Conservation (phyloP, 345 rosid species). For the Anacardium occidentale region DNA sequence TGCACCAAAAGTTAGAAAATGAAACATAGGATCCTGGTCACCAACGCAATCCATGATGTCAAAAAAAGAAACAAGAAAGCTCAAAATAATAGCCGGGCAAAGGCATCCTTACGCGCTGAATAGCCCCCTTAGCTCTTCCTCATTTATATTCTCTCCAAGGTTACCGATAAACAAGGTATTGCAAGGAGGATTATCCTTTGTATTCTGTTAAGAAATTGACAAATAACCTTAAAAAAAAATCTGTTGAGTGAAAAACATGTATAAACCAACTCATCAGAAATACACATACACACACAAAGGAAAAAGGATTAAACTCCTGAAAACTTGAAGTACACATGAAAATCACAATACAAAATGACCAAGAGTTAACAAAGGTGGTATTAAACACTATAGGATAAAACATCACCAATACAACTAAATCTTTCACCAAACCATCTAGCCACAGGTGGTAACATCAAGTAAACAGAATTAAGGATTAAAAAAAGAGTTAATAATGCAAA, state of each 20-base stretch:
- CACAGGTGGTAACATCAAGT: not conserved
- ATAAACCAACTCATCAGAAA: not conserved
- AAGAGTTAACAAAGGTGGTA: not conserved
- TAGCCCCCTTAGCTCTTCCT: constrained; percentile 90
- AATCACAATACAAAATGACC: too few relatives aligned
- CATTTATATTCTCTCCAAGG: constrained; percentile 93
- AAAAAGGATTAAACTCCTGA: not conserved
- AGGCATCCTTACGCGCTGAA: constrained; percentile 72
- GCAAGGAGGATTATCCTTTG: constrained; percentile 97
- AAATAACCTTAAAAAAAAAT: constrained; percentile 1
- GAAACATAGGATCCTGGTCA: constrained; percentile 11
- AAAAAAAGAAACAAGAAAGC: constrained; percentile 10
- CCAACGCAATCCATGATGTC: not conserved
- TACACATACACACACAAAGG: constrained; percentile 1
- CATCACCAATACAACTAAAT: not conserved
- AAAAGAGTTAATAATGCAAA: not conserved
- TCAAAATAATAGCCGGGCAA: constrained; percentile 17
- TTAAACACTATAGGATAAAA: not conserved
- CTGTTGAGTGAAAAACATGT: not conserved
- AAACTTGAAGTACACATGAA: not conserved
- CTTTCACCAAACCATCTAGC: not conserved
- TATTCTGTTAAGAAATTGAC: constrained; percentile 51
- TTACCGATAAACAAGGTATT: constrained; percentile 96
- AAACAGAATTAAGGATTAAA: not conserved
- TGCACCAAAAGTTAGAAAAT: constrained; percentile 38